phyloP scores from a whole-genome alignment of 2,329 filamentous ascomycete species.

The Colletotrichum sojae region DNA sequence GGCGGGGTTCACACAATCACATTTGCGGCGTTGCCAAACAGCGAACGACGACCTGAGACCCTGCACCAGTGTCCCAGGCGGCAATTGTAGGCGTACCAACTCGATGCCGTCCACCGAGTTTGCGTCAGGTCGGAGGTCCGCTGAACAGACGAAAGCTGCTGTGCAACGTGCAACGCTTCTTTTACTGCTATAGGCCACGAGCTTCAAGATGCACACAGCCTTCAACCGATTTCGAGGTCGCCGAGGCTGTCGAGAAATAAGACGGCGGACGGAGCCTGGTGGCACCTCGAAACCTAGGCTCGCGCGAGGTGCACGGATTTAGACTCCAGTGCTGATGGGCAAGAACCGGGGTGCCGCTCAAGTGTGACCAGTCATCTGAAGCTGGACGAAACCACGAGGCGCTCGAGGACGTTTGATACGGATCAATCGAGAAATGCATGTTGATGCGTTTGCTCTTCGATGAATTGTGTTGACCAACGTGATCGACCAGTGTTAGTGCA shows the following conservation, averaged over 20 bases:
- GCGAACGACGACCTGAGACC: background rate
- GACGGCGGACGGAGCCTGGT: background rate
- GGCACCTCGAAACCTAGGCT: slow-evolving; percentile 8
- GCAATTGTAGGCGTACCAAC: slow-evolving; percentile 1
- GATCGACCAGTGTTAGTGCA: background rate
- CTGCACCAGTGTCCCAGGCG: background rate
- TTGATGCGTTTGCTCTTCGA: background rate
- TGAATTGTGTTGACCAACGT: background rate
- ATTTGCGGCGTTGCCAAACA: background rate
- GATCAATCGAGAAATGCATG: background rate
- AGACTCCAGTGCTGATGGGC: background rate
- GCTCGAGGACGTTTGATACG: slow-evolving; percentile 17
- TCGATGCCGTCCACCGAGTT: slow-evolving; percentile 4
- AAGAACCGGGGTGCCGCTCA: background rate
- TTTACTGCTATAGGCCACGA: background rate
- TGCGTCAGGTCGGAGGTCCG: slow-evolving; percentile 7
- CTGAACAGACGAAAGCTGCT: background rate
- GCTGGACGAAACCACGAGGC: background rate
- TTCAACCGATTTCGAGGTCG: background rate
- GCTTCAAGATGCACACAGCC: background rate
- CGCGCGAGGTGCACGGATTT: background rate
- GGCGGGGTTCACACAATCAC: slow-evolving; percentile 7
- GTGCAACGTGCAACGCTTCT: background rate
- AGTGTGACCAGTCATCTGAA: slow-evolving; percentile 17
- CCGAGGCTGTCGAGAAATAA: slow-evolving; percentile 21